Evolutionary conservation across 164 flowering plant genomes (phyloP), one percentile per base, ranked within the genome.

Genomic region (Cinnamomum chago): DNA sequence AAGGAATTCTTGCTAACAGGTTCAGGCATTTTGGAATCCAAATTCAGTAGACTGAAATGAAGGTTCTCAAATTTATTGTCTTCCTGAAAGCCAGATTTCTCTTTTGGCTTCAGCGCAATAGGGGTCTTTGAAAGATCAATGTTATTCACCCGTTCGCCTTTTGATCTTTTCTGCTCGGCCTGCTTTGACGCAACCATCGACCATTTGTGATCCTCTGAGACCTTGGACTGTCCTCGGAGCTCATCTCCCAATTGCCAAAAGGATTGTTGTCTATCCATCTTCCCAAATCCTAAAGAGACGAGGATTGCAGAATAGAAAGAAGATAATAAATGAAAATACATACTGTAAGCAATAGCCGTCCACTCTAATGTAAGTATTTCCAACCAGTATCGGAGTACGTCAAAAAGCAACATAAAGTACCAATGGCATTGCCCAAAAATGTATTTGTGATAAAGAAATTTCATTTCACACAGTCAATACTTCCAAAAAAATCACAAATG

Each of bases 201-300:
- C 99, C 97, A 95, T 65, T 89, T 77, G 64, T 89, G 94, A 77
- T 95, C 99, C 83, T 95, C 97, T 2, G 95, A 83, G 35, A 79
- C 90, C 78, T 83, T 91, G 9, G 92, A 79, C 78, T 88, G 94
- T 58, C 95, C 99, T 74, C 99, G 91, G 65, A 95, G 92, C 79
- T 90, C 92, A 77, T 91, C 97, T 12, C 97, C 97, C 77, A 93
- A 76, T 74, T 95, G 94, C 97, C 97, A 95, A 81, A 85, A 95
- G 86, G 90, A 86, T 18, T 81, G 72, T 79, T 89, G 82, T 71
- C 58, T 85, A 72, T 89, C 97, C 94, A 94, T 92, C 76, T 82
- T 83, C 78, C 75, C 14, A 67, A 55, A 22, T 33, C 68, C 27
- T 17, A 40, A 40, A n/a, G 35, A 30, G 22, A 58, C 0, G 25